Conservation (phyloP, 371 early-diverging fungal genomes). For the Mortierella sp. region DNA sequence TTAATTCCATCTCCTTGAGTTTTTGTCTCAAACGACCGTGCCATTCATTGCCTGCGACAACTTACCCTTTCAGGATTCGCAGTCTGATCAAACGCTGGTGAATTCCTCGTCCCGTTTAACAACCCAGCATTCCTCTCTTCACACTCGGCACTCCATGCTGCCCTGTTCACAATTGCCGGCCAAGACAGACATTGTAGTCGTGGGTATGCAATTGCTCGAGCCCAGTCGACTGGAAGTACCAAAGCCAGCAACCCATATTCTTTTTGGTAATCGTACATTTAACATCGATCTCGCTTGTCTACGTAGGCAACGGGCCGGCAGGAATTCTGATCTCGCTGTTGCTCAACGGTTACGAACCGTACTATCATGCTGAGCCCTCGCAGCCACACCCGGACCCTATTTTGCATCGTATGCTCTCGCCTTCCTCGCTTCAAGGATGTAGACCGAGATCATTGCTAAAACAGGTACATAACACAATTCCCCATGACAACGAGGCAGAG, state of each 20-base stretch:
- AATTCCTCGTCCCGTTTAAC: no score
- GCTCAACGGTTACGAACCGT: conserved; percentile 48
- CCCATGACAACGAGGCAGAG: no score
- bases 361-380: conserved; percentile 40
- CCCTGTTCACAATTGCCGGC: conserved; percentile 15
- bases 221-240: no score
- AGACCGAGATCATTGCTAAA: conserved; percentile 35
- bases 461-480: conserved; percentile 40
- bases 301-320: conserved; percentile 51
- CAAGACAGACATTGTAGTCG: conserved; percentile 32
- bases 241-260: not conserved
- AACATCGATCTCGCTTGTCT: not conserved
- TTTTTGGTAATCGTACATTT: not conserved
- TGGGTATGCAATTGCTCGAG: conserved; percentile 20
- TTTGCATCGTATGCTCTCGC: conserved; percentile 44
- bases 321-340: conserved; percentile 49
- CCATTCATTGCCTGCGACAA: no score
- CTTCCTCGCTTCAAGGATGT: conserved; percentile 22
- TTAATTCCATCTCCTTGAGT: no score
- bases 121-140: not conserved
- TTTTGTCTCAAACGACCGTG: no score
- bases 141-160: not conserved
- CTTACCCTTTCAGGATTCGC: no score
- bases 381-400: conserved; percentile 52
- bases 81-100: conserved; percentile 4